Base-by-base conservation (phyloP, 129 eudicot species). In the Deinandra increscens region DNA sequence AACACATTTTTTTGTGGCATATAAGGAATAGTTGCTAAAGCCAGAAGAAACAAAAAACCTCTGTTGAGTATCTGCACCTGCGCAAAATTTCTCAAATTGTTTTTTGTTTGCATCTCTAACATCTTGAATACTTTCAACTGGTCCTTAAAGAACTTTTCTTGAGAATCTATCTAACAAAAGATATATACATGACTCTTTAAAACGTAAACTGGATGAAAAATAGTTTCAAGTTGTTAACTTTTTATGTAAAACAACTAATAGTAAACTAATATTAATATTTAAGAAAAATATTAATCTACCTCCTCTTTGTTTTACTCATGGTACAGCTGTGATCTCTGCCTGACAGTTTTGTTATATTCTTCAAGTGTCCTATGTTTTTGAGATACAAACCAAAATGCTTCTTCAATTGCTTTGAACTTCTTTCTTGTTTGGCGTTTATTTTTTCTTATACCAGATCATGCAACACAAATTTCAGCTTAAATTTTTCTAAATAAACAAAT, bases 221-320 rank as follows among this genome's bases (percentile, higher is more conserved):
- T 33, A 19, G 45, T 14, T 12, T 43, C 7, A 56, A 19, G 44
- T 2, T n/a, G n/a, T n/a, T n/a, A n/a, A 23, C 7, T 11, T 11
- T 2, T 34, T 46, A 14, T 34, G 64, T 26, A 54, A 54, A 59
- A 18, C 68, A 71, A 71, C 46, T 60, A 33, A 9, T 71, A 15
- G 15, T 23, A 46, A 36, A 19, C 53, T 36, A 46, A 14, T 18
- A 11, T 29, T 18, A 50, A 34, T 36, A 34, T 19, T 68, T 3
- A 50, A 33, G 19, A 15, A 9, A 41, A 42, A 60, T 13, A 29
- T 29, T 11, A 56, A 56, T 56, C 18, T 85, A 88, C 98, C 96
- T 86, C 91, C 61, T 92, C 88, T 58, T 75, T 81, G 79, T 77
- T 85, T 39, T 85, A 84, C 5, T 91, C 82, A 66, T 91, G 85